Base-by-base conservation (phyloP, 2,329 filamentous ascomycete genomes). In the Alternaria burnsii region DNA sequence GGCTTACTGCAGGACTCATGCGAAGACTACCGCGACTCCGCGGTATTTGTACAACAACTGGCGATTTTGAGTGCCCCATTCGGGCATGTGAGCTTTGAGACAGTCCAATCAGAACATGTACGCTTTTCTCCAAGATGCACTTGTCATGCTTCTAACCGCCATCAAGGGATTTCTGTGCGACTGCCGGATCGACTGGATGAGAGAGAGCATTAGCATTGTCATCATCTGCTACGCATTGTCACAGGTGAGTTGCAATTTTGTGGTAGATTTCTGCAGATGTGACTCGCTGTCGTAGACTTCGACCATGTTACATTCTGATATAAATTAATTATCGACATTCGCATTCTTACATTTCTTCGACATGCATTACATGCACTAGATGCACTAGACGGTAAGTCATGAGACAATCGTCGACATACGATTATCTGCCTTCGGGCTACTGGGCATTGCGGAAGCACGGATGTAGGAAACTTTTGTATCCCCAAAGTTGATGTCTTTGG, bases 41-140 rank as follows among this genome's bases (percentile, higher is more conserved):
- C 62, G 65, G 56, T 63, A 60, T 53, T 60, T 74, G 66, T 72
- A 71, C 68, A 71, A 71, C 70, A 74, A 51, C 54, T 65, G 53
- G 61, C 62, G 43, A 46, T 59, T 52, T 50, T 50, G 60, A 52
- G 56, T 58, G 26, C 52, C 60, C 61, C 56, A 44, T 52, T 58
- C 46, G 52, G 58, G 65, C 59, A 41, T 63, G 53, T 58, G 65
- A 68, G 58, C 50, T 58, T 61, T 65, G 62, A 59, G 65, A 65
- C 70, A 74, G 69, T 71, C 62, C 70, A 69, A 73, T 74, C 66
- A 71, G 52, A 68, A 68, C 48, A 71, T 71, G 74, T 76, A 76
- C 71, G 74, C 74, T 50, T 68, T 70, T 69, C 66, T 71, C 68
- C 65, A 69, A 63, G 62, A 69, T 72, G 62, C 63, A 26, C 62